Evolutionary conservation across 2,329 filamentous ascomycete genomes (phyloP).

Genomic region (Colletotrichum tropicicola): DNA sequence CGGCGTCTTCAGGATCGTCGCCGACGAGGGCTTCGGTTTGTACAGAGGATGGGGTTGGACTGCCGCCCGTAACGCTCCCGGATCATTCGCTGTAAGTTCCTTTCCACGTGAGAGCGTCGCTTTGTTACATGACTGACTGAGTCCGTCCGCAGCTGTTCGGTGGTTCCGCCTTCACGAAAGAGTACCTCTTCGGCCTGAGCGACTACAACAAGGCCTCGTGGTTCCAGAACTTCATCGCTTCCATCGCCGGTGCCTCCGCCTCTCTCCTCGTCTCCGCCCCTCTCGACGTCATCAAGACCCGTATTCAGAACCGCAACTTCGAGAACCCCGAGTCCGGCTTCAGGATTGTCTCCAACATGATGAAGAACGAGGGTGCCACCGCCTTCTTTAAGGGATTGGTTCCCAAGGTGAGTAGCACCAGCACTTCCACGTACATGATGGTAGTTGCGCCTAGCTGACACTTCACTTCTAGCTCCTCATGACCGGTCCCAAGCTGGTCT

Average conservation of each 20-base stretch:
- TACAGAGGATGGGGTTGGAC: constrained; percentile 99
- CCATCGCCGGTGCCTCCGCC: constrained; percentile 91
- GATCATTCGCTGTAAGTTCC: constrained; percentile 87
- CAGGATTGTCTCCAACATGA: constrained; percentile 92
- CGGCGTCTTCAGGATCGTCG: constrained; percentile 87
- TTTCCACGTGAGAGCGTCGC: not conserved
- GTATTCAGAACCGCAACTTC: constrained; percentile 98
- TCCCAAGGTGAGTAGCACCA: constrained; percentile 73
- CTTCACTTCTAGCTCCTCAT: constrained; percentile 76
- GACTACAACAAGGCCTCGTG: constrained; percentile 97
- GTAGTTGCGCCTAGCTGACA: not conserved
- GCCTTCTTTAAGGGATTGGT: constrained; percentile 98
- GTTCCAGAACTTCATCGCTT: constrained; percentile 97
- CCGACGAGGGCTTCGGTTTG: constrained; percentile 92
- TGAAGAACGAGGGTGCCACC: constrained; percentile 83
- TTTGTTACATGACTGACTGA: not conserved
- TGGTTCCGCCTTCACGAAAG: constrained; percentile 96
- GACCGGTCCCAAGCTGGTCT: constrained; percentile 98
- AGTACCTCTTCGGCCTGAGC: constrained; percentile 87
- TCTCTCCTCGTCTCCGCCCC: constrained; percentile 97
- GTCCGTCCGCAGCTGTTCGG: constrained; percentile 81
- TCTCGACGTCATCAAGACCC: constrained; percentile 96
- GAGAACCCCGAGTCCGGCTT: constrained; percentile 96
- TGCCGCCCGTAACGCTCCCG: constrained; percentile 93
- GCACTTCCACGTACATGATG: not conserved